Evolutionary conservation across 177 flowering plant genomes (phyloP).

Genomic region (Vitis hybrid): DNA sequence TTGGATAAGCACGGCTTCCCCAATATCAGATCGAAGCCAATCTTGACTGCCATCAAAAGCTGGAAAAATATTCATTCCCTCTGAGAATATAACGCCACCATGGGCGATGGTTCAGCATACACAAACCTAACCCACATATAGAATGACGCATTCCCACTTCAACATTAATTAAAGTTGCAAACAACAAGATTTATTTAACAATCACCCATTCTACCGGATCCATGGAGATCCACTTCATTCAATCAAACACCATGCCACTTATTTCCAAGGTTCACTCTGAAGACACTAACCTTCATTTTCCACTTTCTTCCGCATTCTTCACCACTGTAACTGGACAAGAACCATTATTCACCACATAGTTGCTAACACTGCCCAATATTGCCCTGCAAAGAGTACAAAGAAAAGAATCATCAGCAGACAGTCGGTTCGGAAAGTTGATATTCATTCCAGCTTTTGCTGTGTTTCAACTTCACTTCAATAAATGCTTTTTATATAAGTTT

Average conservation of each 20-base stretch:
- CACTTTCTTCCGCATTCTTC: conserved; percentile 32
- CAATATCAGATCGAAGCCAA: too few relatives aligned
- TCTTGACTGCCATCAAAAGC: too few relatives aligned
- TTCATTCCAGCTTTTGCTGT: too few relatives aligned
- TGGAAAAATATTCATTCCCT: too few relatives aligned
- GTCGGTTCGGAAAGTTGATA: background rate
- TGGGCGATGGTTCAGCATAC: too few relatives aligned
- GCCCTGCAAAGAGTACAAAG: conserved; percentile 51
- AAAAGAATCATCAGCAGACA: background rate
- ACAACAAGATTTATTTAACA: background rate
- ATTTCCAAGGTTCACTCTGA: background rate
- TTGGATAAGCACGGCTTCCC: too few relatives aligned
- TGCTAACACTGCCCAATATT: conserved; percentile 88
- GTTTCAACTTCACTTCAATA: too few relatives aligned
- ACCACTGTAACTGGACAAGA: conserved; percentile 92
- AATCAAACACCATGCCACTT: background rate
- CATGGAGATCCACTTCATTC: background rate
- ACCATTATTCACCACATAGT: conserved; percentile 70
- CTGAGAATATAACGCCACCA: too few relatives aligned
- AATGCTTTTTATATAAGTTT: too few relatives aligned
- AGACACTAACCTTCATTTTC: conserved; percentile 1
- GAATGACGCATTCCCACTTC: too few relatives aligned
- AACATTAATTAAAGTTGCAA: background rate
- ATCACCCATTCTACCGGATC: background rate
- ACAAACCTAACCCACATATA: too few relatives aligned